These are phyloP conservation scores for Coprinopsis cinerea DNA, from an alignment of 768 basidiomycete genomes.

Conservation along the genomic window DNA sequence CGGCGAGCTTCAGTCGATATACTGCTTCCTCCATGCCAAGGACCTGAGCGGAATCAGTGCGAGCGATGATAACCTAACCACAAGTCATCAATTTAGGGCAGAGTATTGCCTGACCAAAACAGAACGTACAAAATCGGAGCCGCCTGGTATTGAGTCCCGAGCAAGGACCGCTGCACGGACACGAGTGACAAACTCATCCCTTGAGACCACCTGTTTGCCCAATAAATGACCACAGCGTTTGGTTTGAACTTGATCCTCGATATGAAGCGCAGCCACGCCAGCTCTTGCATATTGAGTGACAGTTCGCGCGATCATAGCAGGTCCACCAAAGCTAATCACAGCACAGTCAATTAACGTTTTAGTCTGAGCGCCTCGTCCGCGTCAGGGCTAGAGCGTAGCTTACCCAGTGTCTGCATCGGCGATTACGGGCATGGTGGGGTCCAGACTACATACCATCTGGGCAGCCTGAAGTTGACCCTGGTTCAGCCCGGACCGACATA, in stretches of 20 bases:
- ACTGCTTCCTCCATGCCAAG: constrained; percentile 77
- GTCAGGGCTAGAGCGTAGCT: not conserved
- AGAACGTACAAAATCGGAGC: constrained; percentile 57
- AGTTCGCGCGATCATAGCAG: constrained; percentile 70
- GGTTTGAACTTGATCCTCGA: constrained; percentile 80
- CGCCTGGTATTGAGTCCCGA: constrained; percentile 68
- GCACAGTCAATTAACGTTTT: not conserved
- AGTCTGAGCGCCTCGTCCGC: no score
- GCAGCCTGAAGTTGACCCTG: constrained; percentile 36
- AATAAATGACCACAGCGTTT: constrained; percentile 77
- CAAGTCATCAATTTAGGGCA: not conserved
- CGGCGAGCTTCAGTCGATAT: constrained; percentile 58
- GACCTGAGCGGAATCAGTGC: constrained; percentile 75
- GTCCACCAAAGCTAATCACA: constrained; percentile 52
- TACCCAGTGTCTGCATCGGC: constrained; percentile 80
- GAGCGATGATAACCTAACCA: constrained; percentile 59
- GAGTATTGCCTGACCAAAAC: not conserved
- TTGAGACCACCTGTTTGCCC: constrained; percentile 77
- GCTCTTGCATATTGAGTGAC: constrained; percentile 64
- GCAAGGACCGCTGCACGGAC: constrained; percentile 76
- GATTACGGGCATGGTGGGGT: constrained; percentile 64
- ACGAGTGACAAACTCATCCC: constrained; percentile 68
- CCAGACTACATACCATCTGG: constrained; percentile 62
- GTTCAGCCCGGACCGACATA: not conserved
- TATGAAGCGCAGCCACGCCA: constrained; percentile 71